Conservation (phyloP, 768 basidiomycete species). For the Xerocomellus amylosporus region DNA sequence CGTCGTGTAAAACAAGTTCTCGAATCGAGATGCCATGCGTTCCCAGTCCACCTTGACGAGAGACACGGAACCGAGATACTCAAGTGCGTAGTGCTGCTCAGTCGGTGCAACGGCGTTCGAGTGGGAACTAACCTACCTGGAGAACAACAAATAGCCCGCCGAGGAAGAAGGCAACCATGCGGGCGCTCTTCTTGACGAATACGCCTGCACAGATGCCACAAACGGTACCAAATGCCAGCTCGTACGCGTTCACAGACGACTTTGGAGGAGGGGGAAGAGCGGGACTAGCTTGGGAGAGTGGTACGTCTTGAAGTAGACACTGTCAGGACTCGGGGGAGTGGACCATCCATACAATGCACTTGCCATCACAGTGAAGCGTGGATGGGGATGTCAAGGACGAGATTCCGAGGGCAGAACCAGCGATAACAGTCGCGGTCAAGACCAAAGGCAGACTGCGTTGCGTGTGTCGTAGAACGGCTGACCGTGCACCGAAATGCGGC, state of each 20-base stretch:
- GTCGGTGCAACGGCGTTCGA: not conserved
- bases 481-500: not conserved
- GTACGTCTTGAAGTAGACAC: conserved; percentile 5
- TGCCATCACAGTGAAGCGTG: conserved; percentile 55
- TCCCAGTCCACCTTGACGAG: conserved; percentile 81
- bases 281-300: conserved; percentile 9
- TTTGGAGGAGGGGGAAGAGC: conserved; percentile 47
- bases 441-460: conserved; percentile 13
- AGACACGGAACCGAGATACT: conserved; percentile 80
- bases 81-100: not conserved
- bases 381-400: conserved; percentile 33
- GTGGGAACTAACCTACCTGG: conserved; percentile 53
- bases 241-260: conserved; percentile 76
- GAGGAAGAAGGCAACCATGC: conserved; percentile 76
- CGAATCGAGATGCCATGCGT: conserved; percentile 62
- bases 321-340: conserved; percentile 1
- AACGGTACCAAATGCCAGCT: conserved; percentile 86
- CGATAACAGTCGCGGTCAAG: conserved; percentile 35
- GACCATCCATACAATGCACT: conserved; percentile 11
- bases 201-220: conserved; percentile 88
- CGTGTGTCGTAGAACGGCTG: conserved; percentile 2
- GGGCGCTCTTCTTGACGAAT: conserved; percentile 94
- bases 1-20: conserved; percentile 65
- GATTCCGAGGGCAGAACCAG: conserved; percentile 46
- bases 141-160: conserved; percentile 90